Base-by-base conservation (phyloP, 495 filamentous ascomycete species). In the Xylaria bambusicola region DNA sequence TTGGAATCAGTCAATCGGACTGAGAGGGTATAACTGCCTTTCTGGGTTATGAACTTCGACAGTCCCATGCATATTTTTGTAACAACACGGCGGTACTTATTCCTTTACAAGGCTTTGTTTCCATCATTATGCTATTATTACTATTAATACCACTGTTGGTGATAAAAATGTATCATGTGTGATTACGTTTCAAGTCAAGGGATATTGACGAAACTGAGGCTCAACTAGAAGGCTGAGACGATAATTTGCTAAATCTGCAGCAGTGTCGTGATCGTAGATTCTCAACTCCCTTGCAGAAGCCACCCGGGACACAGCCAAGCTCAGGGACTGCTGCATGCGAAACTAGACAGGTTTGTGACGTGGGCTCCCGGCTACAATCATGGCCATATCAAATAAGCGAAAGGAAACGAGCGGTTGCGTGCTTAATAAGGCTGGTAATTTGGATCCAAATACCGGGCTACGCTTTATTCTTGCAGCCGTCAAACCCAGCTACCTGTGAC, bases 1-100 rank as follows among this genome's bases (percentile, higher is more conserved):
- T 58, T 56, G 49, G 29, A 56, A 59, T 45, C 33, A 29, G 9
- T 35, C n/a, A 45, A 36, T 44, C 17, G 38, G 60, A 27, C 49
- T 26, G 56, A 46, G 41, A 62, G 64, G 26, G 17, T 35, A 58
- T 54, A 21, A 31, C 12, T 48, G 6, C 33, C n/a, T n/a, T 42
- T 20, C 46, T 41, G n/a, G 23, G 20, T 20, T 7, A 3, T 20
- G 24, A 23, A 20, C n/a, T 58, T 15, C 29, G n/a, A 58, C 18
- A 40, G 13, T 23, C 6, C n/a, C 24, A 15, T 40, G 33, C 15
- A 49, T 10, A 42, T 38, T 41, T 9, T 20, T 23, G 21, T 24
- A 46, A 10, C 53, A 47, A 24, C 20, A 48, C n/a, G n/a, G n/a
- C n/a, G n/a, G n/a, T n/a, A n/a, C n/a, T n/a, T n/a, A n/a, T n/a